phyloP scores from a whole-genome alignment of 495 filamentous ascomycete genomes.

The Choiromyces venosus region DNA sequence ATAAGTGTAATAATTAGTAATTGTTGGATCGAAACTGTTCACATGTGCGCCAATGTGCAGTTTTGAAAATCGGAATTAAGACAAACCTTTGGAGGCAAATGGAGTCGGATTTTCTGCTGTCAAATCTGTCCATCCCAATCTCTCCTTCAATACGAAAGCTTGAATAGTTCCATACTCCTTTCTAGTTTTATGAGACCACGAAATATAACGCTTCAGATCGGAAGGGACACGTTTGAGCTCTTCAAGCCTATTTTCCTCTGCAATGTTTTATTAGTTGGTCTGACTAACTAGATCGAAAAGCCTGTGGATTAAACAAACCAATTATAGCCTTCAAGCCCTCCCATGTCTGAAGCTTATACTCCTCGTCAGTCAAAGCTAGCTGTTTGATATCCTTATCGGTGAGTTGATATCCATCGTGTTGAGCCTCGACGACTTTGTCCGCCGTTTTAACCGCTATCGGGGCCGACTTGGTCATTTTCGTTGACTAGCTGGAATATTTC shows the following conservation, averaged over 20 bases:
- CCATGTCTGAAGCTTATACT: conserved; percentile 65
- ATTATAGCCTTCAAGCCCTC: conserved; percentile 62
- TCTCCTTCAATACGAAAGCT: conserved; percentile 65
- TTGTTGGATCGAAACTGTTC: background rate
- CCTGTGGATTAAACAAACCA: conserved; percentile 48
- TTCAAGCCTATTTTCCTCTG: conserved; percentile 60
- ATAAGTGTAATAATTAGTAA: background rate
- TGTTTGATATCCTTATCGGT: conserved; percentile 62
- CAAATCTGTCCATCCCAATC: conserved; percentile 62
- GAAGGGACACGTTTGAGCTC: conserved; percentile 75
- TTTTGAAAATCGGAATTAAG: background rate
- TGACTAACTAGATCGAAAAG: background rate
- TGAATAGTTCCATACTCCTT: conserved; percentile 68
- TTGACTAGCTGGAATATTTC: background rate
- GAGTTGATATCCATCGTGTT: conserved; percentile 44
- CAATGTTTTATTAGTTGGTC: conserved; percentile 6
- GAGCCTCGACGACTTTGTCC: conserved; percentile 21
- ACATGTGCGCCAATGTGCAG: background rate
- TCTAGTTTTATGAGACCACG: conserved; percentile 67
- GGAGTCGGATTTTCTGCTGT: conserved; percentile 25
- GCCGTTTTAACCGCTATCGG: background rate
- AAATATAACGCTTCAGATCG: conserved; percentile 74
- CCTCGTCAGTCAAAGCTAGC: conserved; percentile 63
- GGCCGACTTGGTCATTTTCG: background rate
- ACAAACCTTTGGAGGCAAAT: conserved; percentile 35